A percentile compares a stretch with the other conserved stretches of the same genome.
phyloP scores from a whole-genome alignment of 768 basidiomycete genomes.

The Rhizopogon roseolus region DNA sequence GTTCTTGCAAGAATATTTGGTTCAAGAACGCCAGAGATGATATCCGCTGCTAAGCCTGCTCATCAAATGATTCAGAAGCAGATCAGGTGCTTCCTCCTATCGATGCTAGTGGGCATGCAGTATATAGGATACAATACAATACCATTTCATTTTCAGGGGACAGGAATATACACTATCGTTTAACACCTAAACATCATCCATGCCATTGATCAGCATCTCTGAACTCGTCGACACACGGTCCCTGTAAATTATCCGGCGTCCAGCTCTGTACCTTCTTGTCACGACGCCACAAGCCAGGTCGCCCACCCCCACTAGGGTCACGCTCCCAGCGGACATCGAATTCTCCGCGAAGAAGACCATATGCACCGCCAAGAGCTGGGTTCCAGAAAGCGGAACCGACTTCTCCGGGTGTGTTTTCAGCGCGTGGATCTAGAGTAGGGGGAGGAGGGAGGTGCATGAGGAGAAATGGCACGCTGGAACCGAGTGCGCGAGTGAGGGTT shows the following conservation, averaged over 20 bases:
- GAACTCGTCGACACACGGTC: no score
- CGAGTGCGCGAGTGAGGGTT: slow-evolving; percentile 63
- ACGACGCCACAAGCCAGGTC: slow-evolving; percentile 36
- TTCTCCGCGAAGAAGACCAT: slow-evolving; percentile 53
- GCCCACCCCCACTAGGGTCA: slow-evolving; percentile 12
- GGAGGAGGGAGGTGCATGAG: slow-evolving; percentile 69
- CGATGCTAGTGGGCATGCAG: no score
- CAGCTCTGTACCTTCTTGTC: slow-evolving; percentile 21
- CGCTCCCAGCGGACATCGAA: slow-evolving; percentile 70
- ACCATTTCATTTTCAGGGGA: no score
- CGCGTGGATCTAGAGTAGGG: neutral
- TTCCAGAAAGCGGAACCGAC: slow-evolving; percentile 65
- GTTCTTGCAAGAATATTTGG: no score
- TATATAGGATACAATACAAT: no score
- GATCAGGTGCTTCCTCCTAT: no score
- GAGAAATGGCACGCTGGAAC: slow-evolving; percentile 74
- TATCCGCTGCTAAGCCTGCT: no score
- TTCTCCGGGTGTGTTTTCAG: slow-evolving; percentile 8
- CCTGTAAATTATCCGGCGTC: slow-evolving; percentile 9
- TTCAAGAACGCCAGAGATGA: no score
- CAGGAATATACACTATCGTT: no score
- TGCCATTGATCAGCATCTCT: no score
- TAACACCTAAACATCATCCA: no score
- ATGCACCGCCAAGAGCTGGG: slow-evolving; percentile 49
- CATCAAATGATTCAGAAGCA: no score